These are phyloP conservation scores for Cudoniella acicularis DNA, from an alignment of 495 filamentous ascomycete genomes.

Conservation along the genomic window DNA sequence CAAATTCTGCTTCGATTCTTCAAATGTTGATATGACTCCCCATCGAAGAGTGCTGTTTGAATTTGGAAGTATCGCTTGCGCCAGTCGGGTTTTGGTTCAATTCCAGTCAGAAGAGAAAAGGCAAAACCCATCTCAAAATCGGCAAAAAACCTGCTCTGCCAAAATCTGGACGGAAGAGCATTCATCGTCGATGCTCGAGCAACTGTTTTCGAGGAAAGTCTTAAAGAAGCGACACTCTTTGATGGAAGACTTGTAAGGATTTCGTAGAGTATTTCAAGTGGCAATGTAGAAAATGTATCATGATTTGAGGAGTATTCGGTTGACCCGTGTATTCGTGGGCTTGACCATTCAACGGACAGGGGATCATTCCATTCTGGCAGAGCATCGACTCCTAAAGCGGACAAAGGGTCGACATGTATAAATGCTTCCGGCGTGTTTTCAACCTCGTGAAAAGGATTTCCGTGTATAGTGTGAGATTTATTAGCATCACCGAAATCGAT, in stretches of 20 bases:
- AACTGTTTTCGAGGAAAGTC: neutral
- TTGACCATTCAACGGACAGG: neutral
- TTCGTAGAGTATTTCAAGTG: neutral
- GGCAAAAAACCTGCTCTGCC: neutral
- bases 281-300: neutral
- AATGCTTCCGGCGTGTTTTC: neutral
- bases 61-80: neutral
- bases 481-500: neutral
- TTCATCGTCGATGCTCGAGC: neutral
- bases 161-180: neutral
- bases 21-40: neutral
- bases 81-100: neutral
- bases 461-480: neutral
- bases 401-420: neutral
- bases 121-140: neutral
- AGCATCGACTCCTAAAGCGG: neutral
- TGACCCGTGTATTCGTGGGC: neutral
- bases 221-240: neutral
- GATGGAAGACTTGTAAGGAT: neutral
- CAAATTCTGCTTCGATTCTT: neutral
- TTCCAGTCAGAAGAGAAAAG: neutral
- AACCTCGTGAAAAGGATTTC: neutral
- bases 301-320: neutral
- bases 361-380: neutral
- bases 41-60: neutral